These are phyloP conservation scores for bread wheat (Triticum aestivum) DNA, from an alignment of 176 grass and related monocot genomes.

Conservation along the genomic window DNA sequence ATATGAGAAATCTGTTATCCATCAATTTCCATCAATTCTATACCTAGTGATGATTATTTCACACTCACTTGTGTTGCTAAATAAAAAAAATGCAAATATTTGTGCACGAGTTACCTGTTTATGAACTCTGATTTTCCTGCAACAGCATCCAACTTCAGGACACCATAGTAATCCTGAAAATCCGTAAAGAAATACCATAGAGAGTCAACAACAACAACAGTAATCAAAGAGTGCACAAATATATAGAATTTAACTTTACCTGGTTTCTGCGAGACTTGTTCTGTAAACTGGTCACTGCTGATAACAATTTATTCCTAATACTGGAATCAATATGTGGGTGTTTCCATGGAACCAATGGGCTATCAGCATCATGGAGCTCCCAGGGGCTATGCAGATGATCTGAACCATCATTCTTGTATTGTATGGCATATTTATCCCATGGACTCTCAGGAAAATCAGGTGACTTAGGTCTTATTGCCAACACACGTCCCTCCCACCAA, in stretches of 20 bases:
- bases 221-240: not conserved
- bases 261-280: conserved; percentile 53
- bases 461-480: conserved; percentile 64
- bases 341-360: conserved; percentile 73
- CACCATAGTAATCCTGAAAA: conserved; percentile 74
- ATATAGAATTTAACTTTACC: conserved; percentile 40
- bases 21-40: not conserved
- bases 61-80: not conserved
- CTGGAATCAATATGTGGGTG: conserved; percentile 65
- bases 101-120: conserved; percentile 69
- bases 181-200: conserved; percentile 6
- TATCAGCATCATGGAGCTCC: conserved; percentile 83
- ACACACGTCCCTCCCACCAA: conserved; percentile 92
- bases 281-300: conserved; percentile 55
- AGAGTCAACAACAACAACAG: conserved; percentile 1
- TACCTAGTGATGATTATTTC: not conserved
- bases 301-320: conserved; percentile 57
- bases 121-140: conserved; percentile 82
- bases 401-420: conserved; percentile 86
- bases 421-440: conserved; percentile 83
- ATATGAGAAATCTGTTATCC: not conserved
- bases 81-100: not conserved
- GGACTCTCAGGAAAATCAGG: conserved; percentile 84
- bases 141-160: conserved; percentile 64
- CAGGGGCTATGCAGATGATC: conserved; percentile 78